Evolutionary conservation across 148 eudicot species (phyloP).

Genomic region (Silene conica): DNA sequence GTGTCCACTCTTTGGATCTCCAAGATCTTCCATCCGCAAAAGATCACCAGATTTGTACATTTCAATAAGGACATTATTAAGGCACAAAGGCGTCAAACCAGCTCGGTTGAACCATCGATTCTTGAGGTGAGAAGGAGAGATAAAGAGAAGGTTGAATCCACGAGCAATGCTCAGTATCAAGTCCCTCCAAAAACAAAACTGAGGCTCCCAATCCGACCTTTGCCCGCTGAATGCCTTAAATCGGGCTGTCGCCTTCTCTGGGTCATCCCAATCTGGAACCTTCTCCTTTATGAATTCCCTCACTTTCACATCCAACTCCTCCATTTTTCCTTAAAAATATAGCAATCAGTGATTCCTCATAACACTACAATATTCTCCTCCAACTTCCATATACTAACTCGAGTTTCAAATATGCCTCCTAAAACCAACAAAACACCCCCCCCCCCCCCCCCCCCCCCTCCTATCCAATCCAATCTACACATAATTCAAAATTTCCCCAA

Average conservation of each 20-base stretch:
- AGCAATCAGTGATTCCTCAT: too few species aligned
- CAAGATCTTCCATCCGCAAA: constrained; percentile 35
- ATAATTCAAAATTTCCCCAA: too few species aligned
- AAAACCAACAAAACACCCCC: too few species aligned
- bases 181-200: constrained; percentile 67
- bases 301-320: constrained; percentile 14
- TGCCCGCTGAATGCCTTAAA: constrained; percentile 92
- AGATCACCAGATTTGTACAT: constrained; percentile 76
- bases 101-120: constrained; percentile 63
- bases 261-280: constrained; percentile 79
- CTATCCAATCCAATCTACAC: too few species aligned
- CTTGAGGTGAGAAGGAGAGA: constrained; percentile 38
- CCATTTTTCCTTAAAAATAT: not conserved
- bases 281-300: constrained; percentile 40
- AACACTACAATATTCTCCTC: too few species aligned
- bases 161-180: constrained; percentile 63
- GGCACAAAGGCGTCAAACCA: constrained; percentile 74
- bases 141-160: constrained; percentile 40
- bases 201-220: constrained; percentile 75
- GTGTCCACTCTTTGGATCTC: constrained; percentile 42
- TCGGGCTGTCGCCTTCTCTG: constrained; percentile 44
- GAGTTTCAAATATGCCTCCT: too few species aligned
- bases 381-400: too few species aligned
- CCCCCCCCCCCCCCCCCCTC: too few species aligned
- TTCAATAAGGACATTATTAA: constrained; percentile 64